phyloP scores from a whole-genome alignment of 148 eudicot genomes.

The Mesembryanthemum crystallinum region DNA sequence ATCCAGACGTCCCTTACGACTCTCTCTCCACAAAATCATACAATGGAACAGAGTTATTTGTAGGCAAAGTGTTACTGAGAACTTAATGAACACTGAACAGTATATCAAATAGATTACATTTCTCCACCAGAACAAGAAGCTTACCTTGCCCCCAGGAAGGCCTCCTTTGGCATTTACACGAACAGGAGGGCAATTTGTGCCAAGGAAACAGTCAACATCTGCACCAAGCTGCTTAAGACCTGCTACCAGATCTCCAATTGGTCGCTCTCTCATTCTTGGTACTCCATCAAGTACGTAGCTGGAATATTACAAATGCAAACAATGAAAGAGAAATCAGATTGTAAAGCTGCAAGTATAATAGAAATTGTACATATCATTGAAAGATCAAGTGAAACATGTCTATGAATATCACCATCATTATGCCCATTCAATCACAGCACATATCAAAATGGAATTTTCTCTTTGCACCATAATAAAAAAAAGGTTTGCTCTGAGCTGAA shows the following conservation, averaged over 20 bases:
- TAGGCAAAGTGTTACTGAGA: too few relatives aligned
- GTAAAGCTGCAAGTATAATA: not conserved
- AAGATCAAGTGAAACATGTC: not conserved
- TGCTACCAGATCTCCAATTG: conserved; percentile 84
- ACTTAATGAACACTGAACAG: too few relatives aligned
- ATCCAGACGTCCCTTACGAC: not conserved
- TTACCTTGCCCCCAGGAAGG: conserved; percentile 96
- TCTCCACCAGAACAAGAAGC: conserved; percentile 7
- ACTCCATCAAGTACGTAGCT: conserved; percentile 96
- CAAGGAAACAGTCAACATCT: conserved; percentile 87
- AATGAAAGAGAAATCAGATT: not conserved
- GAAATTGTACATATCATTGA: not conserved
- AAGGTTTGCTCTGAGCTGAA: not conserved
- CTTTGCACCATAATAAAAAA: not conserved
- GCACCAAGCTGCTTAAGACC: conserved; percentile 98
- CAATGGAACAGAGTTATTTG: not conserved
- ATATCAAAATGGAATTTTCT: not conserved
- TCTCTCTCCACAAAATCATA: not conserved
- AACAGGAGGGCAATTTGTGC: conserved; percentile 95
- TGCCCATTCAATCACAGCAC: not conserved
- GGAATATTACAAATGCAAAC: conserved; percentile 12
- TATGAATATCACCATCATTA: not conserved
- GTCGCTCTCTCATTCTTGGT: conserved; percentile 99
- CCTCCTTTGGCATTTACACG: conserved; percentile 87
- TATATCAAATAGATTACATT: not conserved